These are phyloP conservation scores for Leishmania turanica DNA, from an alignment of 208 protist species.

Conservation along the genomic window DNA sequence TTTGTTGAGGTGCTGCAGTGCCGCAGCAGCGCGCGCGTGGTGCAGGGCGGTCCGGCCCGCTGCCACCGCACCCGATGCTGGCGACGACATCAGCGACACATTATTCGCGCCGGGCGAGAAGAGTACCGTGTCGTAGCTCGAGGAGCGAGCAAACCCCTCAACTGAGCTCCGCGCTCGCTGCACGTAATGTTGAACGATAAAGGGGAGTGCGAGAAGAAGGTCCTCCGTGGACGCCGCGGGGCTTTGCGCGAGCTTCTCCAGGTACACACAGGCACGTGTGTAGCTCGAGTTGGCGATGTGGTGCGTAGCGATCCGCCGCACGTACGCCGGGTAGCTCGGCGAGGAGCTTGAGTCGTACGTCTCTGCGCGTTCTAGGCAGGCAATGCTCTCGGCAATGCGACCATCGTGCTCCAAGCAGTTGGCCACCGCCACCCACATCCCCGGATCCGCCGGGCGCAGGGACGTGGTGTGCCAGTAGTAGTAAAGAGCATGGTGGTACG, in stretches of 20 bases:
- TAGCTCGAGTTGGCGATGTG: slow-evolving; percentile 62
- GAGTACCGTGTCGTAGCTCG: slow-evolving; percentile 49
- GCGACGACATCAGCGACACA: background rate
- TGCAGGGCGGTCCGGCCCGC: slow-evolving; percentile 9
- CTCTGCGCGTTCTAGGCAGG: slow-evolving; percentile 81
- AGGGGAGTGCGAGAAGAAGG: slow-evolving; percentile 60
- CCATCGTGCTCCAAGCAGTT: slow-evolving; percentile 84
- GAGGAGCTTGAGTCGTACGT: slow-evolving; percentile 48
- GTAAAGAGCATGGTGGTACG: slow-evolving; percentile 95
- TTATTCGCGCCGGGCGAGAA: slow-evolving; percentile 13
- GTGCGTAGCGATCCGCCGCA: slow-evolving; percentile 62
- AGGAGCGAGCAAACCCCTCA: slow-evolving; percentile 48
- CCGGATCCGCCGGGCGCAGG: slow-evolving; percentile 93
- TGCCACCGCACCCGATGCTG: slow-evolving; percentile 1
- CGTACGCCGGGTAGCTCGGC: slow-evolving; percentile 66
- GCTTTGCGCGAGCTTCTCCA: slow-evolving; percentile 63
- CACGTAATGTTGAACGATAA: slow-evolving; percentile 68
- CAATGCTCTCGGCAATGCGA: slow-evolving; percentile 62
- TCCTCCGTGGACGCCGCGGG: slow-evolving; percentile 49
- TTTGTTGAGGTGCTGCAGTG: slow-evolving; percentile 30
- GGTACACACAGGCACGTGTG: slow-evolving; percentile 59
- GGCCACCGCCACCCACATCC: slow-evolving; percentile 93
- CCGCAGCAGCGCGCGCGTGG: slow-evolving; percentile 19
- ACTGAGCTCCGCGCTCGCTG: slow-evolving; percentile 52
- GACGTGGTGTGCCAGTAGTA: slow-evolving; percentile 96